These are phyloP conservation scores for Crepidotus variabilis DNA, from an alignment of 768 basidiomycete species.

Conservation along the genomic window DNA sequence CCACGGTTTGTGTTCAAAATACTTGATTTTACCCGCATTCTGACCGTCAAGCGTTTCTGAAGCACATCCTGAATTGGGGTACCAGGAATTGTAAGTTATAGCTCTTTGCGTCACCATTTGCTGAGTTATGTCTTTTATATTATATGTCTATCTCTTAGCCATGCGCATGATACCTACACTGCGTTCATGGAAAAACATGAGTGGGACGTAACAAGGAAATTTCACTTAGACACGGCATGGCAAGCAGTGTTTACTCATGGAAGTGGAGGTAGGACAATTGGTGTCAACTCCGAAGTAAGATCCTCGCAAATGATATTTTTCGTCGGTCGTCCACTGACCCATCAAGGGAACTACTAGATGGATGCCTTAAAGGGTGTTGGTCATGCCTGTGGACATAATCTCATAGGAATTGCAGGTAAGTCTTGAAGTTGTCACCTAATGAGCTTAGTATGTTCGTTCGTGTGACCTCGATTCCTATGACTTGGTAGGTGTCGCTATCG, in stretches of 20 bases:
- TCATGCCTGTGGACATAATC: slow-evolving; percentile 80
- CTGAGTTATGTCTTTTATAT: not conserved
- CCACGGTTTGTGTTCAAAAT: slow-evolving; percentile 42
- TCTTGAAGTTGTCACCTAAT: no score
- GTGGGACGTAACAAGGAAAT: slow-evolving; percentile 58
- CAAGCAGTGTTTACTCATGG: slow-evolving; percentile 63
- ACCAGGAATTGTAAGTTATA: slow-evolving; percentile 55
- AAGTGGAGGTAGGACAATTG: slow-evolving; percentile 64
- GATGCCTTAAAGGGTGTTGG: slow-evolving; percentile 59
- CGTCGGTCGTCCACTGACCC: not conserved
- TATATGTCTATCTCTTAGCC: slow-evolving; percentile 30
- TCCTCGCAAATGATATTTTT: not conserved
- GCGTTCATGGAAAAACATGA: slow-evolving; percentile 63
- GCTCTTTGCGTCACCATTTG: not conserved
- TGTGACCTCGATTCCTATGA: no score
- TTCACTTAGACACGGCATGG: slow-evolving; percentile 74
- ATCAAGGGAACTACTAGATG: slow-evolving; percentile 36
- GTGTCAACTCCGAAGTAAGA: slow-evolving; percentile 73
- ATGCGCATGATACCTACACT: slow-evolving; percentile 71
- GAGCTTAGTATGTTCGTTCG: no score
- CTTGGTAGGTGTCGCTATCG: slow-evolving; percentile 53
- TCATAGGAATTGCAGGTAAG: slow-evolving; percentile 66
- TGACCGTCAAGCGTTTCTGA: not conserved
- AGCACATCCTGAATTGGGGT: slow-evolving; percentile 72
- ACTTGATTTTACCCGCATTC: not conserved